Percentiles rank a stretch among this genome's conserved stretches.
These are phyloP conservation scores for Sordariomycetes sp. DNA, from an alignment of 2,329 filamentous ascomycete genomes.

Conservation along the genomic window DNA sequence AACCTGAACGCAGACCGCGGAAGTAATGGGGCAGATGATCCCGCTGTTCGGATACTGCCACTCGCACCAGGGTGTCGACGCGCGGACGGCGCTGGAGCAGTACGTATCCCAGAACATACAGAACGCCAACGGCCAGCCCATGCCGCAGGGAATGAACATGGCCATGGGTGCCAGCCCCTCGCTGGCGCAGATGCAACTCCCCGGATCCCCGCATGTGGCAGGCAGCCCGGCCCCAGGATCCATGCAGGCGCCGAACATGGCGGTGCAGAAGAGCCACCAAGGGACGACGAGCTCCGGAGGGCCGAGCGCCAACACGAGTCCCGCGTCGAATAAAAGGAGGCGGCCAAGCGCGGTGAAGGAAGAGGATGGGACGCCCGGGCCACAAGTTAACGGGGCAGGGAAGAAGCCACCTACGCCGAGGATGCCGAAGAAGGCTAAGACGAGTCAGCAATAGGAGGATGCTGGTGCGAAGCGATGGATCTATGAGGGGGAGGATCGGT, in stretches of 20 bases:
- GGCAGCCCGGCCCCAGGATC: constrained; percentile 51
- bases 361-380: constrained; percentile 42
- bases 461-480: not conserved
- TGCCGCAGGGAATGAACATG: constrained; percentile 42
- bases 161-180: constrained; percentile 50
- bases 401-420: constrained; percentile 44
- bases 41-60: constrained; percentile 51
- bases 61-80: constrained; percentile 38
- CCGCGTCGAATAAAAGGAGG: constrained; percentile 48
- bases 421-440: constrained; percentile 23
- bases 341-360: constrained; percentile 46
- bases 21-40: constrained; percentile 58
- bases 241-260: constrained; percentile 57
- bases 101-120: constrained; percentile 41
- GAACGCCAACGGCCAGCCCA: constrained; percentile 9
- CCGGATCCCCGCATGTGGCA: constrained; percentile 48
- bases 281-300: constrained; percentile 51
- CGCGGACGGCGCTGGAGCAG: constrained; percentile 49
- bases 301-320: constrained; percentile 57
- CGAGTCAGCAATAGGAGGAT: not conserved
- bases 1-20: constrained; percentile 37
- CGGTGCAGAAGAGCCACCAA: constrained; percentile 57
- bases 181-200: constrained; percentile 46
- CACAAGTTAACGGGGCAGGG: constrained; percentile 40
- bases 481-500: not conserved